Conservation (phyloP, 805 yeast species). For the Wickerhamiella kurtzmanii region DNA sequence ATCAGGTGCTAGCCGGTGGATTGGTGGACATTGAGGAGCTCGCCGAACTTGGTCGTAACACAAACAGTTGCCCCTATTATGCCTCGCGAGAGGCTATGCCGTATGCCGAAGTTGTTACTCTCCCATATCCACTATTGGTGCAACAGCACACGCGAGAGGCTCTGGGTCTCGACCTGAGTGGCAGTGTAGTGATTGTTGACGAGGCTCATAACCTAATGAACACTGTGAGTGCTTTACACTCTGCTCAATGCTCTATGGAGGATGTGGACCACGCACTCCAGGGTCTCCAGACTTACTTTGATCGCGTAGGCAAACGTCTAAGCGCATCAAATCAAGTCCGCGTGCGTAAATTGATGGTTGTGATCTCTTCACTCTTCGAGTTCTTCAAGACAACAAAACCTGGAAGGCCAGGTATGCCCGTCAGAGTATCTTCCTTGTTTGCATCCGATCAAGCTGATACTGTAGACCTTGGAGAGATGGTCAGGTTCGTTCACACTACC, state of each 20-base stretch:
- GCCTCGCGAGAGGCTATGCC: slow-evolving; percentile 45
- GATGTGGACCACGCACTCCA: slow-evolving; percentile 36
- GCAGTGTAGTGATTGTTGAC: slow-evolving; percentile 66
- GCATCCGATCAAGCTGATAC: slow-evolving; percentile 50
- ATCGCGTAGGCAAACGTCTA: slow-evolving; percentile 48
- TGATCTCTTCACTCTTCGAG: slow-evolving; percentile 37
- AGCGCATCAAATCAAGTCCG: slow-evolving; percentile 62
- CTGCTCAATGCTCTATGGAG: slow-evolving; percentile 38
- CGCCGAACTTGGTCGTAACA: slow-evolving; percentile 40
- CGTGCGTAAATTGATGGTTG: slow-evolving; percentile 45
- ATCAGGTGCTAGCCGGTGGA: slow-evolving; percentile 36
- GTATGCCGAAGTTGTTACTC: slow-evolving; percentile 58
- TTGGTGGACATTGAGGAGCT: slow-evolving; percentile 74
- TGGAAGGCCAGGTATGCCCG: slow-evolving; percentile 39
- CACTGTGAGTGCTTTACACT: slow-evolving; percentile 55
- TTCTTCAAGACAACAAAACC: slow-evolving; percentile 32
- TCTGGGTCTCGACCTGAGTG: slow-evolving; percentile 43
- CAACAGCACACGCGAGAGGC: slow-evolving; percentile 47
- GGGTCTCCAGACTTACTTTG: slow-evolving; percentile 42
- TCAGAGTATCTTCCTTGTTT: slow-evolving; percentile 42
- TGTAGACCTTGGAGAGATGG: slow-evolving; percentile 55
- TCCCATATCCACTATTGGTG: slow-evolving; percentile 72
- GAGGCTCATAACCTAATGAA: slow-evolving; percentile 88
- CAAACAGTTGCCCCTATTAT: slow-evolving; percentile 70
- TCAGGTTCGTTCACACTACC: slow-evolving; percentile 46